A percentile compares a stretch with the other conserved stretches of the same genome.
phyloP scores from a whole-genome alignment of 2,329 filamentous ascomycete species.

The Aspergillus fumigatus region DNA sequence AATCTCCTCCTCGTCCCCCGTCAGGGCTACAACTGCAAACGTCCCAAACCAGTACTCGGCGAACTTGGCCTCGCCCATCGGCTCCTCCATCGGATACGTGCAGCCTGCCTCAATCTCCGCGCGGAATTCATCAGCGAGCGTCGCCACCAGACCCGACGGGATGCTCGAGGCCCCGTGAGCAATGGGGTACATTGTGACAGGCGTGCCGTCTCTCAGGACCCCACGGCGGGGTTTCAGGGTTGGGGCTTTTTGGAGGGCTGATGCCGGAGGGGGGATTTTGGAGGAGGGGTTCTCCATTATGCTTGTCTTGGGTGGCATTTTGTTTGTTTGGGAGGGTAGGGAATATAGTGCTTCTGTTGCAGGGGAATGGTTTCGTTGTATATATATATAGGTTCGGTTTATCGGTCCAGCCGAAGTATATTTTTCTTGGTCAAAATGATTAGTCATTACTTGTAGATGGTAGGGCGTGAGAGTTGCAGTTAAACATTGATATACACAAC shows the following conservation, averaged over 20 bases:
- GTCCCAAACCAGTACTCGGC: conserved; percentile 37
- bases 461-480: conserved; percentile 11
- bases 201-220: conserved; percentile 20
- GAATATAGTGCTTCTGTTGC: background rate
- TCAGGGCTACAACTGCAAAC: conserved; percentile 32
- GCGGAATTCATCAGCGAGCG: conserved; percentile 31
- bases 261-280: conserved; percentile 22
- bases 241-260: conserved; percentile 15
- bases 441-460: conserved; percentile 10
- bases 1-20: conserved; percentile 10
- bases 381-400: background rate
- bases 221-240: conserved; percentile 19
- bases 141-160: conserved; percentile 21
- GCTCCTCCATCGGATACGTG: conserved; percentile 38
- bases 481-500: background rate
- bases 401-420: background rate
- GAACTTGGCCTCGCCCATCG: conserved; percentile 27
- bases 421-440: background rate
- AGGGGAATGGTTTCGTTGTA: background rate
- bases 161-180: conserved; percentile 18
- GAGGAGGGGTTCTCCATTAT: conserved; percentile 33
- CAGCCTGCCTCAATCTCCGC: conserved; percentile 32
- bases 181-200: conserved; percentile 29
- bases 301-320: conserved; percentile 29
- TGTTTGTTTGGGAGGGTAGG: conserved; percentile 7